These are phyloP conservation scores for Botrytis medusae DNA, from an alignment of 2,329 filamentous ascomycete genomes.

Conservation along the genomic window DNA sequence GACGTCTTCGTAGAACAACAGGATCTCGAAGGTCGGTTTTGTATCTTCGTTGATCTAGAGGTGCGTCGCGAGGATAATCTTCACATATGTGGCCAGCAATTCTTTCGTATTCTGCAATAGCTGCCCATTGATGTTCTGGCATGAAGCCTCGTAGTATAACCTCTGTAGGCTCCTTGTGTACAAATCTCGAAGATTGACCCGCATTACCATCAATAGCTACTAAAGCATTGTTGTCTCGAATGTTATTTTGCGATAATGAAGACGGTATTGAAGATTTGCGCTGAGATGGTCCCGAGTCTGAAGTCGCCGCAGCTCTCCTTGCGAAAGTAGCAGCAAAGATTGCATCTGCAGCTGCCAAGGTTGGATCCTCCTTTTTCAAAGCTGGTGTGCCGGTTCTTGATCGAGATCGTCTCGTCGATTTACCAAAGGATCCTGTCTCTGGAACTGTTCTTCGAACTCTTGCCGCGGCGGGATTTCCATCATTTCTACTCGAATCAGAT, in stretches of 20 bases:
- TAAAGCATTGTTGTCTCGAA: slow-evolving; percentile 40
- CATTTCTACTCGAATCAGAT: slow-evolving; percentile 46
- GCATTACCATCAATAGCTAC: slow-evolving; percentile 34
- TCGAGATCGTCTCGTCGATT: slow-evolving; percentile 63
- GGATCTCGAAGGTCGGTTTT: slow-evolving; percentile 73
- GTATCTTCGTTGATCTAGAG: slow-evolving; percentile 66
- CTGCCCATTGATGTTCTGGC: slow-evolving; percentile 72
- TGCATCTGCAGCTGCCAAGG: slow-evolving; percentile 59
- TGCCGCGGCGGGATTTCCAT: slow-evolving; percentile 49
- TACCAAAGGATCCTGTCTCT: slow-evolving; percentile 65
- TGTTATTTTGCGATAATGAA: slow-evolving; percentile 40
- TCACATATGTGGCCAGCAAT: slow-evolving; percentile 86
- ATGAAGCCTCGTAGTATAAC: slow-evolving; percentile 83
- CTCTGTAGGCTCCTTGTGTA: slow-evolving; percentile 64
- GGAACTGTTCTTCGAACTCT: slow-evolving; percentile 55
- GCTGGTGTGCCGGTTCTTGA: slow-evolving; percentile 59
- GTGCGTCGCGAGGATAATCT: slow-evolving; percentile 87
- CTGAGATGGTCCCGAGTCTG: slow-evolving; percentile 37
- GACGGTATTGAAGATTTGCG: slow-evolving; percentile 37
- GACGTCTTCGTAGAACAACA: slow-evolving; percentile 63
- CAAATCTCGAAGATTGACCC: slow-evolving; percentile 32
- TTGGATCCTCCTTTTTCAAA: slow-evolving; percentile 56
- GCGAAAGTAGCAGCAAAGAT: slow-evolving; percentile 61
- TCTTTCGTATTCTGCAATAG: slow-evolving; percentile 83
- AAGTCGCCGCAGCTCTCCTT: slow-evolving; percentile 41